Evolutionary conservation across 352 stramenopile genomes (phyloP), one percentile per base, ranked within the genome.

Genomic region (Phytophthora lateralis): DNA sequence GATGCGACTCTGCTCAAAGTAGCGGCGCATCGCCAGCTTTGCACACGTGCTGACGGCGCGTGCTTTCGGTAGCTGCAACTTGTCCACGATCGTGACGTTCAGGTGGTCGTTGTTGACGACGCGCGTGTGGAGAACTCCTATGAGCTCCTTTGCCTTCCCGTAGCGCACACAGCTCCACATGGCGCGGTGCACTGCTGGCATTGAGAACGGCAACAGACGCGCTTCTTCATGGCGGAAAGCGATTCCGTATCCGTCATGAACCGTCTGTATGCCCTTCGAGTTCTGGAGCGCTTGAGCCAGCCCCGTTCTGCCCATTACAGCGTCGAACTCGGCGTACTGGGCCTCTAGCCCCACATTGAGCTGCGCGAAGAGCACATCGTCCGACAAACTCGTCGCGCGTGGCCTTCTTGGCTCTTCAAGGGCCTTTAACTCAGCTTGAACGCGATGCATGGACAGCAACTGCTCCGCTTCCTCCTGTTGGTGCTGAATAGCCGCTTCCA

Each of bases 41-140:
- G 54, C 57, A 34, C 50, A 66, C 14, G 64, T 47, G 4, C 49
- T 57, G 11, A 73, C 32, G 21, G 26, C 59, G 5, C 39, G 37
- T 12, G 69, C 38, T n/a, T 61, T 66, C 0, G 63, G 62, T 15
- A 77, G 17, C 10, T 54, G 35, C 38, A 78, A 18, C 18, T 63
- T 60, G 34, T 78, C 66, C 14, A 65, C 24, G 17, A 74, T 68
- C 5, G 52, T 66, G 18, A 70, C 58, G 30, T 76, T 64, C 35
- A 78, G 30, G 18, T 69, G 68, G 21, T 78, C 47, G 17, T 60
- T 63, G 24, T 69, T 68, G 1, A 72, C 38, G 8, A 56, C 60
- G 10, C 50, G 49, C 3, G 57, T 50, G 17, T 55, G 54, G 24
- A 73, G 52, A 34, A 8, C 38, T 4, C 63, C 63, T 17, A 48